Evolutionary conservation across 129 eudicot species (phyloP).

Genomic region (Artemisia argyi): DNA sequence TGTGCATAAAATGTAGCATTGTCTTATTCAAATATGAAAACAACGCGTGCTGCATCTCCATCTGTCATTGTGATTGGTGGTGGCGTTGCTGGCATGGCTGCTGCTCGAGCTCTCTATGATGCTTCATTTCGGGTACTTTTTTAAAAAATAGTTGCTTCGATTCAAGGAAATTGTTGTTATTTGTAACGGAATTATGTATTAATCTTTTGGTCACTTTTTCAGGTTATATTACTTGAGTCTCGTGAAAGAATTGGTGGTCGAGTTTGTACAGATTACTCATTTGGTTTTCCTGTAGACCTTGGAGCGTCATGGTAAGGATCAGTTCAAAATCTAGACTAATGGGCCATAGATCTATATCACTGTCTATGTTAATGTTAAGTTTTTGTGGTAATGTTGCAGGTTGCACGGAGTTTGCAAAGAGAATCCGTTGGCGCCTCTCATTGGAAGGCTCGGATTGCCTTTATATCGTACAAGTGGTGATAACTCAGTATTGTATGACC

Average conservation of each 20-base stretch:
- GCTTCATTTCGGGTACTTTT: slow-evolving; percentile 98
- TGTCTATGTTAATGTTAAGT: not conserved
- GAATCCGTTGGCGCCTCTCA: slow-evolving; percentile 94
- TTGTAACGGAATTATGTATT: too few species aligned
- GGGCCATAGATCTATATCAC: not conserved
- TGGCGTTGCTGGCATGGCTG: slow-evolving; percentile 90
- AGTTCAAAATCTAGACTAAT: not conserved
- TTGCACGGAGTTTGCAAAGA: slow-evolving; percentile 96
- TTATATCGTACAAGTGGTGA: slow-evolving; percentile 97
- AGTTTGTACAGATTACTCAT: slow-evolving; percentile 84
- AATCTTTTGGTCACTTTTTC: slow-evolving; percentile 18
- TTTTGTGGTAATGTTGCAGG: slow-evolving; percentile 41
- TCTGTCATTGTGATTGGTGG: slow-evolving; percentile 88
- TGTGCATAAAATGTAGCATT: slow-evolving; percentile 37
- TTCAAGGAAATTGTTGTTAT: too few species aligned
- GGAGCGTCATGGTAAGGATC: slow-evolving; percentile 92
- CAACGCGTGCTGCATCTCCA: slow-evolving; percentile 53
- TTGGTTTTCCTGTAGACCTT: slow-evolving; percentile 92
- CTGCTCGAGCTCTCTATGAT: slow-evolving; percentile 88
- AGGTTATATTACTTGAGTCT: slow-evolving; percentile 89
- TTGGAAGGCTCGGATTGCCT: slow-evolving; percentile 85
- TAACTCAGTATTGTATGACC: slow-evolving; percentile 96
- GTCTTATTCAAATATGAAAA: slow-evolving; percentile 43
- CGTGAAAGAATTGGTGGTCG: slow-evolving; percentile 97
- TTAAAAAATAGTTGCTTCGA: too few species aligned